Conservation (phyloP, 345 rosid genomes). For the Luvunga scandens region DNA sequence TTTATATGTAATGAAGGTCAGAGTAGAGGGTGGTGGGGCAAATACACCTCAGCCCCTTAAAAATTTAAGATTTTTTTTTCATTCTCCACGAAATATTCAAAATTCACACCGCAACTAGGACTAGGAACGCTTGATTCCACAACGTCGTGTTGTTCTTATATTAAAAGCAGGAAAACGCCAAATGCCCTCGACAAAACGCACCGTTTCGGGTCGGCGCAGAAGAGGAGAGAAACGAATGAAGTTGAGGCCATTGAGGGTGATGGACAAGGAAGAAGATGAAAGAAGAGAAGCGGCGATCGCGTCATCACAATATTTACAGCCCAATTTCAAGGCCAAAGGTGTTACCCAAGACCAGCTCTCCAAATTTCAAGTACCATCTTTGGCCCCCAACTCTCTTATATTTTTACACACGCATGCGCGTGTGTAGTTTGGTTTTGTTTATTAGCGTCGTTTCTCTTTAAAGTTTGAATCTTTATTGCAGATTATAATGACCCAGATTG, state of each 20-base stretch:
- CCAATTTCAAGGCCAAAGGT: slow-evolving; percentile 39
- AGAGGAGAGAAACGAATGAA: neutral
- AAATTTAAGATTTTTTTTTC: too few relatives aligned
- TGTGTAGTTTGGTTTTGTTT: neutral
- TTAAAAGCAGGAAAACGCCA: too few relatives aligned
- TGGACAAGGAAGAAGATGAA: slow-evolving; percentile 41
- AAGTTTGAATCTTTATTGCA: neutral
- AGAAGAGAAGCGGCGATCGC: slow-evolving; percentile 55
- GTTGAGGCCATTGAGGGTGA: neutral
- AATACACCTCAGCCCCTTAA: too few relatives aligned
- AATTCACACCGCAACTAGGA: too few relatives aligned
- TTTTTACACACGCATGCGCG: neutral
- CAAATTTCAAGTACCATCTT: slow-evolving; percentile 47
- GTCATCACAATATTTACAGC: slow-evolving; percentile 38
- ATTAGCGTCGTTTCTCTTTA: neutral
- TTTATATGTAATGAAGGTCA: too few relatives aligned
- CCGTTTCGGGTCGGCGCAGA: too few relatives aligned
- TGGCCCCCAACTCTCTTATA: neutral
- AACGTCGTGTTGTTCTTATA: too few relatives aligned
- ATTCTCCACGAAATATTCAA: too few relatives aligned
- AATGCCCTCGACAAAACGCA: too few relatives aligned
- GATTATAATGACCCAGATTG: neutral
- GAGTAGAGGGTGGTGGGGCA: too few relatives aligned
- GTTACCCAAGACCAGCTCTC: slow-evolving; percentile 45
- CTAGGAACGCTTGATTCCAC: too few relatives aligned